phyloP scores from a whole-genome alignment of 1,139 yeast genomes.

The Candida sanyaensis region DNA sequence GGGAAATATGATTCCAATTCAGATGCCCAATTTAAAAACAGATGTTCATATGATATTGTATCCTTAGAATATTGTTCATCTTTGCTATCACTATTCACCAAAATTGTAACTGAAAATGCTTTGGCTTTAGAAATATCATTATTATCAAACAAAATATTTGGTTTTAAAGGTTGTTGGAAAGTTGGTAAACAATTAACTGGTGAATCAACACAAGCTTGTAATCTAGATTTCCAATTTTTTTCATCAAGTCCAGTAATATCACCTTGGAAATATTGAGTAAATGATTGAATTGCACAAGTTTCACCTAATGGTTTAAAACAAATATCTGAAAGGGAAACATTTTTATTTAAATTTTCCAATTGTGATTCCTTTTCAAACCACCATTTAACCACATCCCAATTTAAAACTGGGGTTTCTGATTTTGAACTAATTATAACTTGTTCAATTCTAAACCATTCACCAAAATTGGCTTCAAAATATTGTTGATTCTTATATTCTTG shows the following conservation, averaged over 20 bases:
- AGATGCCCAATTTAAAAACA: slow-evolving; percentile 57
- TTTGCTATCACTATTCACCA: slow-evolving; percentile 45
- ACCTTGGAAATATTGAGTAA: slow-evolving; percentile 85
- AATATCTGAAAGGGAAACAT: slow-evolving; percentile 55
- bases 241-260: slow-evolving; percentile 52
- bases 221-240: slow-evolving; percentile 52
- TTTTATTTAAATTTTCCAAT: slow-evolving; percentile 28
- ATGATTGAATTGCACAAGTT: slow-evolving; percentile 85
- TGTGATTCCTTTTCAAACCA: slow-evolving; percentile 79
- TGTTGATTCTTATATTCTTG: slow-evolving; percentile 68
- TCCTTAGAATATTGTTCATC: slow-evolving; percentile 37
- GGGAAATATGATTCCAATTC: slow-evolving; percentile 46
- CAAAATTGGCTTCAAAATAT: slow-evolving; percentile 77
- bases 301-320: slow-evolving; percentile 83
- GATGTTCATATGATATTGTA: slow-evolving; percentile 66
- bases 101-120: slow-evolving; percentile 76
- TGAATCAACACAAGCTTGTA: slow-evolving; percentile 64
- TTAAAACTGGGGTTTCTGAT: slow-evolving; percentile 58
- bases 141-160: slow-evolving; percentile 59
- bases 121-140: slow-evolving; percentile 57
- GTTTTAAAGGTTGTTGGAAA: slow-evolving; percentile 86
- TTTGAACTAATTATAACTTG: slow-evolving; percentile 78
- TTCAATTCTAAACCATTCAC: slow-evolving; percentile 89
- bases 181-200: slow-evolving; percentile 91
- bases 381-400: slow-evolving; percentile 76